Percentiles rank a stretch among this genome's conserved stretches.
Conservation (phyloP, 495 filamentous ascomycete species). For the Aspergillus ostianus region DNA sequence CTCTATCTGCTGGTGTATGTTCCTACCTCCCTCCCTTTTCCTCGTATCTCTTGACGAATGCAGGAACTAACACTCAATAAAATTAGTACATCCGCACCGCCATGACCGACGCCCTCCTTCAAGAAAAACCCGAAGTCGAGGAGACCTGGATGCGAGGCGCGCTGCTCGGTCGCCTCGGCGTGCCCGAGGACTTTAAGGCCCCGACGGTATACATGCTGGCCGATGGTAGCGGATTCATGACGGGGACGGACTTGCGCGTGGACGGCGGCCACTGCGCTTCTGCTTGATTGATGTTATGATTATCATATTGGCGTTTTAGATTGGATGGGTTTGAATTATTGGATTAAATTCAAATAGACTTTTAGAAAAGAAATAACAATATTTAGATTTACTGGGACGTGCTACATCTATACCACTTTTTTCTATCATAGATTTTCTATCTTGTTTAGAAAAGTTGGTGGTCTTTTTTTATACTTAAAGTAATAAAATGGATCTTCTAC, state of each 20-base stretch:
- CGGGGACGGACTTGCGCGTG: slow-evolving; percentile 37
- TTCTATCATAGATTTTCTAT: too few relatives aligned
- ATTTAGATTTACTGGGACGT: not conserved
- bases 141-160: slow-evolving; percentile 37
- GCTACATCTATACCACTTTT: too few relatives aligned
- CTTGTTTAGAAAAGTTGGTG: too few relatives aligned
- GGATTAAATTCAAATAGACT: too few relatives aligned
- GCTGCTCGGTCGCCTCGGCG: slow-evolving; percentile 39
- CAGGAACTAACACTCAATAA: slow-evolving; percentile 13
- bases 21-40: too few relatives aligned
- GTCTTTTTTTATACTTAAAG: too few relatives aligned
- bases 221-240: slow-evolving; percentile 43
- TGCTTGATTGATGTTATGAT: slow-evolving; percentile 17
- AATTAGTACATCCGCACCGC: slow-evolving; percentile 40
- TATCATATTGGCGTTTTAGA: slow-evolving; percentile 5
- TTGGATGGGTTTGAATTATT: not conserved
- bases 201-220: slow-evolving; percentile 43
- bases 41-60: not conserved
- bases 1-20: slow-evolving; percentile 44
- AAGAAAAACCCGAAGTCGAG: slow-evolving; percentile 59
- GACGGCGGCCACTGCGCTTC: slow-evolving; percentile 43
- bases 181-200: slow-evolving; percentile 41
- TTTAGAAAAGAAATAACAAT: not conserved
- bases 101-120: slow-evolving; percentile 35
- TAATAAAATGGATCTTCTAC: too few relatives aligned